Base-by-base conservation (phyloP, 768 basidiomycete genomes). In the Gymnopilus junonius region DNA sequence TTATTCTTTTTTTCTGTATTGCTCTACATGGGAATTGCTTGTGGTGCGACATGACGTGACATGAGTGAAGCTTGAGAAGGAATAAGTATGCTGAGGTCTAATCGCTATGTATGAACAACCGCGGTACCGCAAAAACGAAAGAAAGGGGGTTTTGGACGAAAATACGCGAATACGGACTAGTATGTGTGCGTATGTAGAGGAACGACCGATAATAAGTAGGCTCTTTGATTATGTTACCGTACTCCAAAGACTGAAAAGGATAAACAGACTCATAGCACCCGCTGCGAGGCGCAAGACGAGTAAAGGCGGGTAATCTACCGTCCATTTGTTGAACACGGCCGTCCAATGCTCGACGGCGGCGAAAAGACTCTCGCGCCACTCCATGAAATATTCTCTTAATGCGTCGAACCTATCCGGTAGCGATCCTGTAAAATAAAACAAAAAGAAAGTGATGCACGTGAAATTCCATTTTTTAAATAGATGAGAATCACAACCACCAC, bases 321-420 rank as follows among this genome's bases (percentile, higher is more conserved):
- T 82, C 74, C 76, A 75, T 64, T 73, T 73, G 67, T 80, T 82
- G 67, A 80, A 79, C 21, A 62, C 69, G 6, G 76, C 69, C 21
- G 78, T 74, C 55, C 72, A 70, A 11, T 69, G 69, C 35, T 82
- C 80, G 35, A 82, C 74, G 23, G 70, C 72, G 10, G 77, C 76
- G 61, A 77, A 80, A 8, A 77, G 63, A 4, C 73, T 72, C 58
- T 79, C 79, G 54, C 77, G 74, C 1, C 71, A 65, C 29, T 80
- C 79, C 60, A 74, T 70, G 23, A 78, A 76, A 11, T 71, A 63
- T 51, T 76, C 73, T 35, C 71, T 74, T 4, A 80, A 65, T 12
- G 63, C 60, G 15, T 74, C 67, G 55, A 79, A 79, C 17, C 73
- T 73, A 56, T 75, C 73, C 46, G 73, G 73, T 12, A 73, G 17